Base-by-base conservation (phyloP, 306 rosid species). In the Rosa lucieae region DNA sequence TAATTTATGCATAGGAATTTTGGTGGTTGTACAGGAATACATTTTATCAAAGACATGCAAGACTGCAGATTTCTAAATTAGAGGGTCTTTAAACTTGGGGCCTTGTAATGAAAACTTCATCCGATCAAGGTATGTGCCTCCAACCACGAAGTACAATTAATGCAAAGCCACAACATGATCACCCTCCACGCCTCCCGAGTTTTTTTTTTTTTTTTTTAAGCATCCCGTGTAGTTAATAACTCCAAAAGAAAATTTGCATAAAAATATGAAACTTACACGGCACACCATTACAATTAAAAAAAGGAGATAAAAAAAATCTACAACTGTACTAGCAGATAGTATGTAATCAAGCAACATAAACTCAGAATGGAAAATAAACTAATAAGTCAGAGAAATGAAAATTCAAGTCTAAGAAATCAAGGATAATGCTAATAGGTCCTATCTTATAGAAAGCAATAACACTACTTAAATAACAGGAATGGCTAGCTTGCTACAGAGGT, bases 401-500 rank as follows among this genome's bases (percentile, higher is more conserved):
- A 72, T 11, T 48, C 12, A 76, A 2, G 56, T n/a, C 44, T 17
- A 73, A 56, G 52, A n/a, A 51, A 53, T n/a, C n/a, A 78, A 62
- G 63, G 42, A 20, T 66, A 15, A n/a, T 74, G 40, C 74, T 42
- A 70, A 21, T 13, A 23, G 81, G 78, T 35, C 87, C 84, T 72
- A 76, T 78, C 58, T 15, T 75, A 77, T 67, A 83, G 77, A 79
- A 47, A 43, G 52, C 70, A 77, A 75, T 52, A 76, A 72, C 63
- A 62, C 73, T 78, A 87, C 73, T 84, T 67, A 73, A 61, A 81
- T 53, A 75, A 74, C 67, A 86, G 70, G 85, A 81, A 91, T 75
- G 83, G 78, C 84, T 84, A 86, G 79, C 87, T 73, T 86, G 78
- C 84, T 84, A 87, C n/a, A 75, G 85, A 84, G 87, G 86, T 94